Conservation (phyloP, 2,329 filamentous ascomycete genomes). For the Colletotrichum zoysiae region DNA sequence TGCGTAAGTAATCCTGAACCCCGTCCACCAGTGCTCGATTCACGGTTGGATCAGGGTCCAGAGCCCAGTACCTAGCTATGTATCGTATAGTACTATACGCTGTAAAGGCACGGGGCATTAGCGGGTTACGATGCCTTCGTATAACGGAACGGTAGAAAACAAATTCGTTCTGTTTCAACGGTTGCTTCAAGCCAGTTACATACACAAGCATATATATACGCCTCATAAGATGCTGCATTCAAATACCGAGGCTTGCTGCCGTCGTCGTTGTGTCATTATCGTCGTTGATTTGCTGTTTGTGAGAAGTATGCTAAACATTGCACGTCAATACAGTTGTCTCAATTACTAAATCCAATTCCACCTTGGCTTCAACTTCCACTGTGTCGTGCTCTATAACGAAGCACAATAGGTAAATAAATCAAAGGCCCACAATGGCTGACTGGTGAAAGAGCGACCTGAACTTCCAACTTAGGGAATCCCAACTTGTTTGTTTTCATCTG, state of each 20-base stretch:
- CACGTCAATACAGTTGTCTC: background rate
- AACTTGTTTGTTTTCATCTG: conserved; percentile 2
- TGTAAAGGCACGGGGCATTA: background rate
- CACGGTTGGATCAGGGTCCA: background rate
- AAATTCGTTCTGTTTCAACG: background rate
- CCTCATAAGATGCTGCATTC: background rate
- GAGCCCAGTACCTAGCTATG: background rate
- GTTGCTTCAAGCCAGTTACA: background rate
- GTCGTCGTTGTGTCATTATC: too few species aligned
- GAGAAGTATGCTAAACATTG: background rate
- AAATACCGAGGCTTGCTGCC: background rate
- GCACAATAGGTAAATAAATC: background rate
- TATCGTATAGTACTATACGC: background rate
- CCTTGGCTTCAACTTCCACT: background rate
- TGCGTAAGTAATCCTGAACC: background rate
- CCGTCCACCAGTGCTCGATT: background rate
- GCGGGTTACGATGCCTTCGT: background rate
- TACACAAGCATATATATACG: too few species aligned
- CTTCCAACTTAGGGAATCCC: background rate
- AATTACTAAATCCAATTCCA: background rate
- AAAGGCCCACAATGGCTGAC: background rate
- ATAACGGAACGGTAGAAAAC: background rate
- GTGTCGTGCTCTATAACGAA: background rate
- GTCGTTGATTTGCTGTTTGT: background rate
- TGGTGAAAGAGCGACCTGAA: background rate